Base-by-base conservation (phyloP, 352 stramenopile species). In the Pythium folliculosum region DNA sequence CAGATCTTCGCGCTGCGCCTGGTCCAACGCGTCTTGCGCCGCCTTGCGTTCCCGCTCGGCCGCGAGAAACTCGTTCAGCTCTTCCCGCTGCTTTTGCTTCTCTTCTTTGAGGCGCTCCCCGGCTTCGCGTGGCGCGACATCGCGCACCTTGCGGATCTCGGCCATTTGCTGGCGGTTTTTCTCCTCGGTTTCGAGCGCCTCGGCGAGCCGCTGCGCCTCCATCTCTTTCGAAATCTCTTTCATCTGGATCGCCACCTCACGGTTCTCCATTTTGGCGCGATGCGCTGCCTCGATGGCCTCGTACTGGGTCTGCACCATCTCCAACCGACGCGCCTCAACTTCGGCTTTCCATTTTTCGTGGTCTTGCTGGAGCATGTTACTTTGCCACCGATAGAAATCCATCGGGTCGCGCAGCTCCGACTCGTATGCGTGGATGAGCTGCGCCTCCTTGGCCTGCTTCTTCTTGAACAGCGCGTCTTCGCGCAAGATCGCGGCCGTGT, bases 391-490 rank as follows among this genome's bases (percentile, higher is more conserved):
- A 51, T 97, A 96, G 38, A 96, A 98, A 37, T 97, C 92, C 27
- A 95, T 88, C 3, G 87, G 84, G 51, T 98, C 93, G 17, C 93
- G 75, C 22, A 98, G 71, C 57, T 97, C 91, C 1, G 87, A 79
- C 70, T 98, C 94, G 61, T 97, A 98, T 8, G 86, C 82, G 23
- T 88, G 72, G 19, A 97, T 77, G 21, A 96, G 54, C 65, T 92
- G 79, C 10, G 92, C 91, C 61, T 98, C 93, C 35, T 96, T 85
- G 2, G 86, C 87, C 71, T 98, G 92, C 69, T 97, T 97, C 55
- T 92, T 90, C 68, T 97, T 95, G 76, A 94, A 85, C 56, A 97
- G 64, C 16, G 89, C 88, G 56, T 98, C 94, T 84, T 98, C 94
- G 6, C 92, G 82, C 53, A 98, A 63, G 51, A 98, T 97, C 0